Evolutionary conservation across 352 stramenopile species (phyloP).

Genomic region (Globisporangium recalcitrans): DNA sequence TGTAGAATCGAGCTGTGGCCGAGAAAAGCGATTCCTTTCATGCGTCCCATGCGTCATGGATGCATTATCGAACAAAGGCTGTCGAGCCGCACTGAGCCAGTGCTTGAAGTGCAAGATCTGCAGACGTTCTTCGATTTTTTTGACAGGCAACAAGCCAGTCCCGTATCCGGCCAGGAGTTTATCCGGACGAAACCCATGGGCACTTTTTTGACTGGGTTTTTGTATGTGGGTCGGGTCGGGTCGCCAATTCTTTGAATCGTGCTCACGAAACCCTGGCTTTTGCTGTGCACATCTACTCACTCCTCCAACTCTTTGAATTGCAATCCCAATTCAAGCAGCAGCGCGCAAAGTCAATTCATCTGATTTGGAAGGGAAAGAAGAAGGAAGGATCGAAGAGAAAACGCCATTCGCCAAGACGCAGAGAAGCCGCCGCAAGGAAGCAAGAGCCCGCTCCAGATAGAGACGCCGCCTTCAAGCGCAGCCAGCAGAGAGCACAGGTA

Average conservation of each 20-base stretch:
- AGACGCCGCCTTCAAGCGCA: background rate
- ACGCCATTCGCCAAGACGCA: conserved; percentile 13
- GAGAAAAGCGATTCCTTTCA: background rate
- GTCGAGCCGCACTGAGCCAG: background rate
- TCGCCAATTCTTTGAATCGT: conserved; percentile 14
- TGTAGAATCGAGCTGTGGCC: background rate
- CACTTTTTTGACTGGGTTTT: conserved; percentile 11
- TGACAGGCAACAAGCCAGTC: conserved; percentile 18
- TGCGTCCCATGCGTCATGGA: background rate
- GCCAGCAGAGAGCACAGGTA: background rate
- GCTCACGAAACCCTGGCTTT: no score
- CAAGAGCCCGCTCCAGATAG: background rate
- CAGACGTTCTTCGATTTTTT: conserved; percentile 13
- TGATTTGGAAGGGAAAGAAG: conserved; percentile 1
- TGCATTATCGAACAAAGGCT: conserved; percentile 1
- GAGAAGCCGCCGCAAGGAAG: background rate
- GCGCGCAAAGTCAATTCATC: conserved; percentile 12
- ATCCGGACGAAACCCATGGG: conserved; percentile 12
- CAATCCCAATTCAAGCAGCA: background rate
- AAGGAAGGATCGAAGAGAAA: conserved; percentile 9
- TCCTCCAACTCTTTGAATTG: background rate
- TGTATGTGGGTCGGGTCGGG: conserved; percentile 14
- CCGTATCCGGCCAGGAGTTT: conserved; percentile 11
- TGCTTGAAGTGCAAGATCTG: background rate
- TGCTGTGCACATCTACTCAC: no score